These are phyloP conservation scores for Dysphania ambrosioides DNA, from an alignment of 148 eudicot species.

Conservation along the genomic window DNA sequence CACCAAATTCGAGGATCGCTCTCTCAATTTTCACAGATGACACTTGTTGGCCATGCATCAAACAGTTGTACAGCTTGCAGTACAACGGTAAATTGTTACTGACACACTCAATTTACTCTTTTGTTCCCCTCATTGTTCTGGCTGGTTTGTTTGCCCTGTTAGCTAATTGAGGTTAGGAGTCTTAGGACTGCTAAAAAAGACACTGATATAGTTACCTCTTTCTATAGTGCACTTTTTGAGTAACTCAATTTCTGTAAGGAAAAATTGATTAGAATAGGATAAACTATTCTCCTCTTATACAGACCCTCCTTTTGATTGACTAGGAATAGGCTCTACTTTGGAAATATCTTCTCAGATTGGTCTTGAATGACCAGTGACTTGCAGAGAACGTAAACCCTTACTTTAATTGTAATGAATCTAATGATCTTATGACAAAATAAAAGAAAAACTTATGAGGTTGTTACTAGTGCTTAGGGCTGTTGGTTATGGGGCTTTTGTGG, in stretches of 20 bases:
- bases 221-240: not conserved
- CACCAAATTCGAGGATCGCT: constrained; percentile 92
- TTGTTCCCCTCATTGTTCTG: not conserved
- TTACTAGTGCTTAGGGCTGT: too few relatives aligned
- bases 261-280: too few relatives aligned
- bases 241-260: not conserved
- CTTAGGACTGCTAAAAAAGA: not conserved
- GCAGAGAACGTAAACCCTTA: too few relatives aligned
- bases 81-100: constrained; percentile 46
- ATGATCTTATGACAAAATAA: too few relatives aligned
- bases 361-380: too few relatives aligned
- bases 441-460: too few relatives aligned
- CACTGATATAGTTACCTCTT: not conserved
- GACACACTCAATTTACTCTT: not conserved
- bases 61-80: constrained; percentile 89
- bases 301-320: too few relatives aligned
- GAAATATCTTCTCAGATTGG: too few relatives aligned
- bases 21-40: constrained; percentile 92
- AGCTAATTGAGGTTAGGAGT: not conserved
- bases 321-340: too few relatives aligned
- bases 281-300: too few relatives aligned
- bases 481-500: too few relatives aligned
- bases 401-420: too few relatives aligned
- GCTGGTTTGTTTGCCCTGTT: not conserved
- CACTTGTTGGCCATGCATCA: constrained; percentile 85